Percentiles rank a stretch among this genome's conserved stretches.
Conservation (phyloP, 176 grass and related monocot species). For the Triticum turgidum region DNA sequence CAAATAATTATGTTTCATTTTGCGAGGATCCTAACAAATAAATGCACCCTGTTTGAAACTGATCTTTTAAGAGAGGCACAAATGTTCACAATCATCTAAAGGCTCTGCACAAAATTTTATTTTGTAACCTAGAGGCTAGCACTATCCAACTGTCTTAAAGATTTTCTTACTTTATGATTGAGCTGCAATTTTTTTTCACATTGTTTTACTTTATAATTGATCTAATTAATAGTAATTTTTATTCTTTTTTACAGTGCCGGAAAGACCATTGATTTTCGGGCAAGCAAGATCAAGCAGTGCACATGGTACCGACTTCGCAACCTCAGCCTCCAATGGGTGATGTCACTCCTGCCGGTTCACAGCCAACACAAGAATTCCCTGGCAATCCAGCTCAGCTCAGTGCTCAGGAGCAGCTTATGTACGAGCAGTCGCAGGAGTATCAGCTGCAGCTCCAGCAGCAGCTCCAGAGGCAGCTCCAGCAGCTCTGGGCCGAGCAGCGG, state of each 20-base stretch:
- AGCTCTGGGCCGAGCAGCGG: not conserved
- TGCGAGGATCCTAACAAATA: not conserved
- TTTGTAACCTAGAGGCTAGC: not conserved
- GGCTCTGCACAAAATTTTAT: not conserved
- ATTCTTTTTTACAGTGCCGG: not conserved
- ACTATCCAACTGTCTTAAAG: not conserved
- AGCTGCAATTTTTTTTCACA: not conserved
- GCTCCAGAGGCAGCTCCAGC: not conserved
- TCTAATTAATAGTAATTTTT: no score
- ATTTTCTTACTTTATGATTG: not conserved
- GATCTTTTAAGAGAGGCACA: not conserved
- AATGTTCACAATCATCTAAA: not conserved
- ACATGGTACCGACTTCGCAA: not conserved
- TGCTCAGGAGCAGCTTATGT: not conserved
- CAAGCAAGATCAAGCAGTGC: no score
- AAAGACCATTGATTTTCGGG: not conserved
- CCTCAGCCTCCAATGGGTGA: slow-evolving; percentile 37
- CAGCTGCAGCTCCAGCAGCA: slow-evolving; percentile 1
- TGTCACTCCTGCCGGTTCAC: slow-evolving; percentile 11
- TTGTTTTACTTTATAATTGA: no score
- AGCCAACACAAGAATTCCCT: not conserved
- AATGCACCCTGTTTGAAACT: not conserved
- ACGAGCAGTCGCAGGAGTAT: not conserved
- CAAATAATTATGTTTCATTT: not conserved
- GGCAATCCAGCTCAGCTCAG: not conserved